Base-by-base conservation (phyloP, 2,329 filamentous ascomycete genomes). In the Alternaria arborescens region DNA sequence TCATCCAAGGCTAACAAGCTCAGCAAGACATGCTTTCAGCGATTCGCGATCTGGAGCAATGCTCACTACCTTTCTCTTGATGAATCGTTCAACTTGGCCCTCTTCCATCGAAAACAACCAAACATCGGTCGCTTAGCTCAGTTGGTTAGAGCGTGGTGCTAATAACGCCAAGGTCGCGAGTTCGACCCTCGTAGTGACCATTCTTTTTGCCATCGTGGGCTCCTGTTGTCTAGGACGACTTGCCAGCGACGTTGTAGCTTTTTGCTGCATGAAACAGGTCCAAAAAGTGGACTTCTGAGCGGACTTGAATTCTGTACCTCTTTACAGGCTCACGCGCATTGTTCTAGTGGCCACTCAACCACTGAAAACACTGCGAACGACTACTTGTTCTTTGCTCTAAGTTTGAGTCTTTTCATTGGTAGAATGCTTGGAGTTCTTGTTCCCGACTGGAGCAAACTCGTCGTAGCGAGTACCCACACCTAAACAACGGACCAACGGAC, bases 101-200 rank as follows among this genome's bases (percentile, higher is more conserved):
- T n/a, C 8, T 10, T 38, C 12, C 56, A 55, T 59, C 55, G 44
- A 62, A 55, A 55, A 55, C 24, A 58, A n/a, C 42, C 24, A 8
- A 56, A 38, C 32, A 60, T 48, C 52, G 62, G 62, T 64, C 62
- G 62, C 59, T 64, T 64, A 64, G 58, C 58, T 61, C 58, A 61
- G 58, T 61, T 61, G 58, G 58, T 61, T 61, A 61, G 58, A 61
- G 58, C 62, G 62, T 64, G 62, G 62, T 64, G 62, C 62, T 64
- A 64, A 64, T 64, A 64, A 62, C 60, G 60, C 60, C 60, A 62
- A 62, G 60, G 60, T 62, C 60, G 60, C 52, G 60, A 51, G 60
- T 62, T 62, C 60, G 60, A 62, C 60, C 60, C 60, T 51, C 60
- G 52, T 62, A 62, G 52, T 62, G 60, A 62, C 60, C 60, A 62